Evolutionary conservation across 1,284 basidiomycete genomes (phyloP).

Genomic region (Apiotrichum domesticum): DNA sequence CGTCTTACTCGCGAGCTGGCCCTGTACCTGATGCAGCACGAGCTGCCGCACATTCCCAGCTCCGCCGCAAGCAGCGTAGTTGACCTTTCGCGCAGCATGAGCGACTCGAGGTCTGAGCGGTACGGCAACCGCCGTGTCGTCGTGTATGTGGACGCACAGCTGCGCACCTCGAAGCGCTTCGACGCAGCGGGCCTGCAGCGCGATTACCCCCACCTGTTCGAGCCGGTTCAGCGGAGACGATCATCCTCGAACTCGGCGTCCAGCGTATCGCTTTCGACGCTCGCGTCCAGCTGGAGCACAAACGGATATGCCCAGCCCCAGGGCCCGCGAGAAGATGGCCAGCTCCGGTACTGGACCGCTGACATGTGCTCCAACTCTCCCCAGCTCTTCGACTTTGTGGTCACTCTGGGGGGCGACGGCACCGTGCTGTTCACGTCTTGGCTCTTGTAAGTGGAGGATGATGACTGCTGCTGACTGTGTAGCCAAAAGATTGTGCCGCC

Average conservation of each 20-base stretch:
- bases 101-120: neutral
- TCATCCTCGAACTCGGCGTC: constrained; percentile 48
- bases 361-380: constrained; percentile 90
- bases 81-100: neutral
- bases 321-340: constrained; percentile 61
- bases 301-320: neutral
- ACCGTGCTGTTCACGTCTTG: constrained; percentile 99
- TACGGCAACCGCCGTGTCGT: constrained; percentile 16
- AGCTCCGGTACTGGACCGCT: constrained; percentile 94
- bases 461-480: neutral
- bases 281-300: constrained; percentile 11
- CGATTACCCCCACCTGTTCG: constrained; percentile 83
- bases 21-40: constrained; percentile 83
- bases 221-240: constrained; percentile 60
- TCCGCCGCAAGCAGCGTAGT: constrained; percentile 45
- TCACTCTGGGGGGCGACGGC: constrained; percentile 97
- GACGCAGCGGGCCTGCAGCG: constrained; percentile 81
- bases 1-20: constrained; percentile 90
- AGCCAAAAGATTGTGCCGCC: constrained; percentile 92
- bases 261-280: constrained; percentile 26
- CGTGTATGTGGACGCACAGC: constrained; percentile 85
- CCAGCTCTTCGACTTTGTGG: constrained; percentile 95
- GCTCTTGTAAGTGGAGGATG: constrained; percentile 59
- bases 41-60: constrained; percentile 25
- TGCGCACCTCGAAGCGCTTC: constrained; percentile 86